These are phyloP conservation scores for Brasenia schreberi DNA, from an alignment of 164 flowering plant species.

Conservation along the genomic window DNA sequence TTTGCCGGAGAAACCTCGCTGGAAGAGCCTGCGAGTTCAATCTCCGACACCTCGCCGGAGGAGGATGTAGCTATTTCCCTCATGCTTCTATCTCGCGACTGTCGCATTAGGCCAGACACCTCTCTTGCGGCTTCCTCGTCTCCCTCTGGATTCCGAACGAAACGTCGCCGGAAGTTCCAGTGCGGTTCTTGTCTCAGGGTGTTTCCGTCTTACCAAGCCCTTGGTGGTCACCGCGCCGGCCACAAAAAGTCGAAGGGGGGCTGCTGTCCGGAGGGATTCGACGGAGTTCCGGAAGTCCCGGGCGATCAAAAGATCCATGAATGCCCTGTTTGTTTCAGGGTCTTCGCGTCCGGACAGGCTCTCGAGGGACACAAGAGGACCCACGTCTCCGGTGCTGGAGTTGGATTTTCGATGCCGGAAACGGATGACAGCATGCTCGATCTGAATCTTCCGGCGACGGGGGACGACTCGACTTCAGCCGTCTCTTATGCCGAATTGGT, in stretches of 20 bases:
- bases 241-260: constrained; percentile 97
- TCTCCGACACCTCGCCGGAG: constrained; percentile 49
- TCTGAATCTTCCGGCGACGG: constrained; percentile 69
- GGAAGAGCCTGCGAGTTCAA: constrained; percentile 42
- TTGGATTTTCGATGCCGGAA: constrained; percentile 11
- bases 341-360: constrained; percentile 83
- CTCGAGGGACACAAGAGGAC: constrained; percentile 94
- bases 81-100: constrained; percentile 69
- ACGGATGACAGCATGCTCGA: constrained; percentile 29
- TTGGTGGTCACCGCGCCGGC: constrained; percentile 92
- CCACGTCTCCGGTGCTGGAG: constrained; percentile 50
- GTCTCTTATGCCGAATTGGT: background rate
- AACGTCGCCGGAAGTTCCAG: constrained; percentile 28
- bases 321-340: constrained; percentile 72
- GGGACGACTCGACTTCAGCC: constrained; percentile 3
- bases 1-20: background rate
- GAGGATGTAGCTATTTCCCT: constrained; percentile 70
- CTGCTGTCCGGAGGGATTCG: constrained; percentile 45
- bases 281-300: constrained; percentile 17
- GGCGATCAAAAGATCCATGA: constrained; percentile 65
- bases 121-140: background rate
- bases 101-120: constrained; percentile 10
- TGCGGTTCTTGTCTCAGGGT: constrained; percentile 83
- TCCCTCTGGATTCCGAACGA: constrained; percentile 26
- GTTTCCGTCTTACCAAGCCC: constrained; percentile 87